Conservation (phyloP, 176 grass and related monocot species). For the Phoenix roebelenii region DNA sequence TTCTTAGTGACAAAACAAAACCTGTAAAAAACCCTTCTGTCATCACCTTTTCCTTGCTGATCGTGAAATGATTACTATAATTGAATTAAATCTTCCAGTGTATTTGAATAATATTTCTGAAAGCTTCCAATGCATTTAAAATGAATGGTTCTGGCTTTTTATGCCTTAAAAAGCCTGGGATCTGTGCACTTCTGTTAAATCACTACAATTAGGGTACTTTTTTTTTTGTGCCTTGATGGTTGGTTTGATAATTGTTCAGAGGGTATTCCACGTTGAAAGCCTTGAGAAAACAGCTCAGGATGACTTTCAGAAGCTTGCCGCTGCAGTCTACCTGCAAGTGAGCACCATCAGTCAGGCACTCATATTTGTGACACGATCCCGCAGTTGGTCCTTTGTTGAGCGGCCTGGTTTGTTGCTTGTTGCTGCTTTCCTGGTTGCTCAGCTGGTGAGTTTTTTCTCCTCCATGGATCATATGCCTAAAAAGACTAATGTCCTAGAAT, state of each 20-base stretch:
- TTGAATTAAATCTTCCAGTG: too few relatives aligned
- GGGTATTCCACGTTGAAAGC: conserved; percentile 70
- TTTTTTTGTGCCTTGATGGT: conserved; percentile 12
- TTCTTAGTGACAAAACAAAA: too few relatives aligned
- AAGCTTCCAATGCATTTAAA: too few relatives aligned
- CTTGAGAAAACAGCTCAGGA: conserved; percentile 77
- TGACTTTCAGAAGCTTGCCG: conserved; percentile 76
- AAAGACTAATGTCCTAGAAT: too few relatives aligned
- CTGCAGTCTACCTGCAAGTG: conserved; percentile 86
- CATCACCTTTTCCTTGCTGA: too few relatives aligned
- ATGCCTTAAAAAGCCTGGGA: too few relatives aligned
- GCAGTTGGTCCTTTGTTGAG: conserved; percentile 87
- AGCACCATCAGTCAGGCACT: conserved; percentile 87
- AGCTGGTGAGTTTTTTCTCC: conserved; percentile 36
- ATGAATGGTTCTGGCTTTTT: too few relatives aligned
- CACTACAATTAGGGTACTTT: neutral
- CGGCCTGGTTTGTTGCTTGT: conserved; percentile 72
- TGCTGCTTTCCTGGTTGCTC: conserved; percentile 70
- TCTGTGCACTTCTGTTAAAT: neutral
- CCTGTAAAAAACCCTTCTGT: neutral
- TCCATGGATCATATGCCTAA: too few relatives aligned
- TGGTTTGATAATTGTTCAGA: conserved; percentile 31
- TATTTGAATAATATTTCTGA: too few relatives aligned
- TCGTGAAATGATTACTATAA: too few relatives aligned
- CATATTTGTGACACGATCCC: conserved; percentile 81